Conservation (phyloP, 2,329 filamentous ascomycete genomes). For the Myotisia sp. region DNA sequence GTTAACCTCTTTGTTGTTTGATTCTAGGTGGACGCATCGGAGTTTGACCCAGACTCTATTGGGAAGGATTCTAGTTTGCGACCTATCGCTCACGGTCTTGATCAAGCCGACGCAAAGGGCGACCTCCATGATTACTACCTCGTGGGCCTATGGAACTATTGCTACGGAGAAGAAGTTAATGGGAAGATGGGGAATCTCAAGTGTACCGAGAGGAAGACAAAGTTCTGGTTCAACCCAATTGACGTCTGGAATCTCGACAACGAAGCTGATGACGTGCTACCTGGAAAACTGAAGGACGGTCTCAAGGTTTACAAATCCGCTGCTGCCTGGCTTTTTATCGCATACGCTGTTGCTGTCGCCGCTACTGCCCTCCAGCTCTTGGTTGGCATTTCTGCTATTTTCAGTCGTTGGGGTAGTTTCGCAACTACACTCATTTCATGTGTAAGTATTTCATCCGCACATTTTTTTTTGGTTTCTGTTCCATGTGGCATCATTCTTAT, state of each 20-base stretch:
- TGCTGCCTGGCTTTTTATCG: constrained; percentile 68
- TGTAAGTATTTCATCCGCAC: constrained; percentile 40
- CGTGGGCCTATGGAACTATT: constrained; percentile 78
- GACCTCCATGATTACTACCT: constrained; percentile 66
- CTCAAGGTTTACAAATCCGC: constrained; percentile 61
- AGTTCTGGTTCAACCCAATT: constrained; percentile 64
- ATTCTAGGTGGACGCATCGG: too few relatives aligned
- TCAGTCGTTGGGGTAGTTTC: constrained; percentile 67
- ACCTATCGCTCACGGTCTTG: constrained; percentile 19
- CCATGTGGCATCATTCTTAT: constrained; percentile 9
- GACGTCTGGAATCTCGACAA: constrained; percentile 50
- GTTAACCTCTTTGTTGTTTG: too few relatives aligned
- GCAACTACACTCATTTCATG: constrained; percentile 63
- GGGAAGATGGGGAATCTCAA: constrained; percentile 37
- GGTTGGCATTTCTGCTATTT: constrained; percentile 68
- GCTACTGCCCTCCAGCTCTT: constrained; percentile 58
- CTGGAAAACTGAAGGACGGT: constrained; percentile 50
- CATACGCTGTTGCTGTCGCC: constrained; percentile 60
- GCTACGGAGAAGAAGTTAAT: constrained; percentile 45
- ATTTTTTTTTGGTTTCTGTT: not conserved
- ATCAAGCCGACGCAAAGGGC: constrained; percentile 24
- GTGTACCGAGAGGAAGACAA: constrained; percentile 57
- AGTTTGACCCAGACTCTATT: not conserved
- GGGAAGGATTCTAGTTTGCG: constrained; percentile 20
- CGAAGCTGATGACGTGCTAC: constrained; percentile 48